These are phyloP conservation scores for Nemania abortiva DNA, from an alignment of 2,329 filamentous ascomycete genomes.

Conservation along the genomic window DNA sequence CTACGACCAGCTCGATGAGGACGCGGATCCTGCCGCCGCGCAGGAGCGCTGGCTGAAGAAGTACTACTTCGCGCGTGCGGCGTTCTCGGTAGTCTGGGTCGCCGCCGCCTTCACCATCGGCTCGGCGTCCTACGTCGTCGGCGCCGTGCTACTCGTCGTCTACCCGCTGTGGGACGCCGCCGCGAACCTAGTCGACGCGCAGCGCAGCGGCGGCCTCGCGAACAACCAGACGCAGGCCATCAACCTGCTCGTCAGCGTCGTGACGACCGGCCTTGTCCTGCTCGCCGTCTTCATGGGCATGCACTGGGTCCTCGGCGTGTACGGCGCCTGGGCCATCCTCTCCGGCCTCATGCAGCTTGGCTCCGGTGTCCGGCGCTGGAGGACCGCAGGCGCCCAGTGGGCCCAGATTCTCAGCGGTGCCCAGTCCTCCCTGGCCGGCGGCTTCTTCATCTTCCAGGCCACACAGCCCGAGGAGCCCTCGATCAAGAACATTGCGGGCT, in stretches of 20 bases:
- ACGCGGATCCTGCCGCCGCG: conserved; percentile 18
- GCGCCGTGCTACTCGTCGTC: conserved; percentile 37
- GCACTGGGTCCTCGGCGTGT: conserved; percentile 41
- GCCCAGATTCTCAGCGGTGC: conserved; percentile 38
- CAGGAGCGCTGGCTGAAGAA: conserved; percentile 42
- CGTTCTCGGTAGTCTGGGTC: conserved; percentile 35
- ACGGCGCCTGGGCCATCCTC: conserved; percentile 41
- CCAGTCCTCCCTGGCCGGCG: conserved; percentile 37
- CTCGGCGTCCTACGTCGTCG: conserved; percentile 26
- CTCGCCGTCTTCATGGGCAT: conserved; percentile 34
- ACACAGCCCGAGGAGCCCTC: conserved; percentile 31
- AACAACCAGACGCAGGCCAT: conserved; percentile 35
- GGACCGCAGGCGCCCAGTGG: conserved; percentile 36
- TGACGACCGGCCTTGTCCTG: conserved; percentile 32
- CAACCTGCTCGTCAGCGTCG: conserved; percentile 35
- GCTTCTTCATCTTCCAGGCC: conserved; percentile 41
- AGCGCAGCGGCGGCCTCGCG: conserved; percentile 38
- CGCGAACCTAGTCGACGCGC: conserved; percentile 37
- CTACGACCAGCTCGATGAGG: conserved; percentile 37
- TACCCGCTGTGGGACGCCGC: conserved; percentile 41
- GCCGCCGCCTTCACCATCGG: conserved; percentile 36
- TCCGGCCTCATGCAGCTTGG: conserved; percentile 39
- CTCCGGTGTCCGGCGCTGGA: conserved; percentile 36
- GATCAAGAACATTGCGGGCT: conserved; percentile 37
- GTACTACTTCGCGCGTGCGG: conserved; percentile 41